Percentiles rank a stretch among this genome's conserved stretches.
phyloP scores from a whole-genome alignment of 2,329 filamentous ascomycete genomes.

The Pyricularia sp. region DNA sequence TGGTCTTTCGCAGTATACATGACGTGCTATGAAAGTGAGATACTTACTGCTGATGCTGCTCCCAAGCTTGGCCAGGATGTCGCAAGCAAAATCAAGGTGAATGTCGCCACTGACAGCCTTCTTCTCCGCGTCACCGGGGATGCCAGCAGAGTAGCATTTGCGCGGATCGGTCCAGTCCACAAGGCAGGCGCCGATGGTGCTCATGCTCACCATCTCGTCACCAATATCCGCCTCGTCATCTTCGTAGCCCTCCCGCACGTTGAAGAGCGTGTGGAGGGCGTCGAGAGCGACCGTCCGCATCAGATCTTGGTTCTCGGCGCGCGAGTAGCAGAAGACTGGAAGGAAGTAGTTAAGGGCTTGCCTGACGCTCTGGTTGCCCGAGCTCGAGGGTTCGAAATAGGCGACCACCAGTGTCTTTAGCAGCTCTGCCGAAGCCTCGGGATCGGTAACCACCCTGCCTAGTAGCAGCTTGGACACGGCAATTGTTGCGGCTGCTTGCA shows the following conservation, averaged over 20 bases:
- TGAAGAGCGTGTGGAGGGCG: conserved; percentile 66
- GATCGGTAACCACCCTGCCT: conserved; percentile 65
- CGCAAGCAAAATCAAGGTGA: conserved; percentile 68
- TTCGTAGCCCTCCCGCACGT: conserved; percentile 61
- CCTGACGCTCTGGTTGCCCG: conserved; percentile 69
- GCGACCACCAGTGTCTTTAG: conserved; percentile 75
- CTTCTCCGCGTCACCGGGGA: conserved; percentile 41
- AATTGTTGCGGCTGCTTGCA: conserved; percentile 73
- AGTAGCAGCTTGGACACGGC: conserved; percentile 82
- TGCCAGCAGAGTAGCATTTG: conserved; percentile 52
- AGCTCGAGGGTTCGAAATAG: conserved; percentile 82
- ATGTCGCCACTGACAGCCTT: conserved; percentile 65
- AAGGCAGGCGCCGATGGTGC: conserved; percentile 70
- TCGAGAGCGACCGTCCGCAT: conserved; percentile 69
- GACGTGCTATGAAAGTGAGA: neutral
- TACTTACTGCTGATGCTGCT: conserved; percentile 58
- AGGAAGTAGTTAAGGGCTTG: conserved; percentile 91
- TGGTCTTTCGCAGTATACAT: conserved; percentile 16
- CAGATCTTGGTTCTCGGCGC: conserved; percentile 70
- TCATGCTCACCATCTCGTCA: conserved; percentile 70
- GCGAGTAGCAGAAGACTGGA: conserved; percentile 86
- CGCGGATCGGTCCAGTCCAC: conserved; percentile 94
- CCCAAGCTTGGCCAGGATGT: conserved; percentile 66
- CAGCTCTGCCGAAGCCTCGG: conserved; percentile 59
- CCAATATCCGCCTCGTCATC: conserved; percentile 66